A percentile compares a stretch with the other conserved stretches of the same genome.
These are phyloP conservation scores for Iberis pinnata DNA, from an alignment of 345 rosid species.

Conservation along the genomic window DNA sequence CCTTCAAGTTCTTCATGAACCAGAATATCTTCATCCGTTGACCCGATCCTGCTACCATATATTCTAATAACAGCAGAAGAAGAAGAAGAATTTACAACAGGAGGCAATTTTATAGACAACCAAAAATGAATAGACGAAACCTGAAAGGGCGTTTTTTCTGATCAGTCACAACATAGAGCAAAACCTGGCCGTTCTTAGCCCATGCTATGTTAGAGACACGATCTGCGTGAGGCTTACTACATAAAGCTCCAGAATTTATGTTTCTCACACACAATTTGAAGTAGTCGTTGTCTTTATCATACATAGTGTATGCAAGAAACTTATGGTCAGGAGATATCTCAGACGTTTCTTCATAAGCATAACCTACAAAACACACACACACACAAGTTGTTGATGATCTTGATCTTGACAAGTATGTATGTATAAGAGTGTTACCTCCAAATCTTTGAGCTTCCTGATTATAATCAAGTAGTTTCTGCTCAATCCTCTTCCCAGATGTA, in stretches of 20 bases:
- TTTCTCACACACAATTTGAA: slow-evolving; percentile 75
- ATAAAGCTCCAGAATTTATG: slow-evolving; percentile 80
- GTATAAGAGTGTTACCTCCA: slow-evolving; percentile 49
- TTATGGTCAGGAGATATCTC: slow-evolving; percentile 87
- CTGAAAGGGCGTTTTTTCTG: slow-evolving; percentile 74
- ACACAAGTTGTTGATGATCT: too few species aligned
- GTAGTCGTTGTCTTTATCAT: slow-evolving; percentile 85
- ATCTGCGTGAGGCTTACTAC: slow-evolving; percentile 85
- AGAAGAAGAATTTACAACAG: neutral
- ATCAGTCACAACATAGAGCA: slow-evolving; percentile 85
- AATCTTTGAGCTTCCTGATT: slow-evolving; percentile 93
- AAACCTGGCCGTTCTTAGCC: slow-evolving; percentile 79
- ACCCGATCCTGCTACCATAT: slow-evolving; percentile 81
- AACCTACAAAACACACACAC: slow-evolving; percentile 42
- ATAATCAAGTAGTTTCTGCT: slow-evolving; percentile 89
- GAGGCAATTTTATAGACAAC: slow-evolving; percentile 12
- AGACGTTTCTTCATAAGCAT: slow-evolving; percentile 89
- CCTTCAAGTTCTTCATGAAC: slow-evolving; percentile 69
- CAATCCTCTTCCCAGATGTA: slow-evolving; percentile 77
- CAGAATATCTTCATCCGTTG: slow-evolving; percentile 80
- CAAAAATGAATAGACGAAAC: slow-evolving; percentile 28
- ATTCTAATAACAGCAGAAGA: slow-evolving; percentile 35
- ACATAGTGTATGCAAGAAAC: slow-evolving; percentile 95
- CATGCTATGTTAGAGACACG: slow-evolving; percentile 79
- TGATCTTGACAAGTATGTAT: neutral